Conservation (phyloP, 2,329 filamentous ascomycete species). For the Ophiosphaerella herpotricha region DNA sequence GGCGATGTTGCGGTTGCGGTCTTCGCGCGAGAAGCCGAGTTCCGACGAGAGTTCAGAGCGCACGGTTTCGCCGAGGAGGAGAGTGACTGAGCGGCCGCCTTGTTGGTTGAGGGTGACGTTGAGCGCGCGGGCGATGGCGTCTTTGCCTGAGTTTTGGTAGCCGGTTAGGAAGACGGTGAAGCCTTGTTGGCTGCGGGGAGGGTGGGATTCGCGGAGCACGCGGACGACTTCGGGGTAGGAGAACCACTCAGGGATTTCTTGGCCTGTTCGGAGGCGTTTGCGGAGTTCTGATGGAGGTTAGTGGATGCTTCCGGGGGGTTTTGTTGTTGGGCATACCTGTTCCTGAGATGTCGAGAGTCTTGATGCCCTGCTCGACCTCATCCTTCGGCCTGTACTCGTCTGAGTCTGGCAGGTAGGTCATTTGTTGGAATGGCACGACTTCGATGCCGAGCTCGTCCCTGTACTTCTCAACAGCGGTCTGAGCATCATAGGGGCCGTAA, state of each 20-base stretch:
- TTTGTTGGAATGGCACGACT: slow-evolving; percentile 99
- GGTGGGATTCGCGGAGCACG: slow-evolving; percentile 95
- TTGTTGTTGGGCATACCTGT: slow-evolving; percentile 42
- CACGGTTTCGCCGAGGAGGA: slow-evolving; percentile 94
- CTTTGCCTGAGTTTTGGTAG: slow-evolving; percentile 96
- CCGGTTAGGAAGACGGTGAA: slow-evolving; percentile 99
- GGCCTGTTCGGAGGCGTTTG: slow-evolving; percentile 84
- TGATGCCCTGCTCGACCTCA: slow-evolving; percentile 78
- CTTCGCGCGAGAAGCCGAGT: slow-evolving; percentile 90
- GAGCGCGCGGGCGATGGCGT: slow-evolving; percentile 90
- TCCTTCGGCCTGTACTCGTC: slow-evolving; percentile 96
- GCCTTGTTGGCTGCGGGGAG: slow-evolving; percentile 85
- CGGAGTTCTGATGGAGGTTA: slow-evolving; percentile 70
- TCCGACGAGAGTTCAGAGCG: slow-evolving; percentile 91
- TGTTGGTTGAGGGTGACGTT: slow-evolving; percentile 99
- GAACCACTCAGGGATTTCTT: slow-evolving; percentile 98
- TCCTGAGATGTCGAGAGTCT: slow-evolving; percentile 67
- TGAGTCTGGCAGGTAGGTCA: slow-evolving; percentile 96
- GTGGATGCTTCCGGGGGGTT: slow-evolving; percentile 61
- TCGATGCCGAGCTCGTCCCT: slow-evolving; percentile 95
- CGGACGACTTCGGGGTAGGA: slow-evolving; percentile 98
- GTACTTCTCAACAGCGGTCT: slow-evolving; percentile 96
- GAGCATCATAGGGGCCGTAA: slow-evolving; percentile 97
- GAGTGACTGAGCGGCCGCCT: slow-evolving; percentile 89
- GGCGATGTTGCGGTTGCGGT: slow-evolving; percentile 92